Evolutionary conservation across 2,329 filamentous ascomycete species (phyloP), one percentile per base, ranked within the genome.

Genomic region (Alternaria solani): DNA sequence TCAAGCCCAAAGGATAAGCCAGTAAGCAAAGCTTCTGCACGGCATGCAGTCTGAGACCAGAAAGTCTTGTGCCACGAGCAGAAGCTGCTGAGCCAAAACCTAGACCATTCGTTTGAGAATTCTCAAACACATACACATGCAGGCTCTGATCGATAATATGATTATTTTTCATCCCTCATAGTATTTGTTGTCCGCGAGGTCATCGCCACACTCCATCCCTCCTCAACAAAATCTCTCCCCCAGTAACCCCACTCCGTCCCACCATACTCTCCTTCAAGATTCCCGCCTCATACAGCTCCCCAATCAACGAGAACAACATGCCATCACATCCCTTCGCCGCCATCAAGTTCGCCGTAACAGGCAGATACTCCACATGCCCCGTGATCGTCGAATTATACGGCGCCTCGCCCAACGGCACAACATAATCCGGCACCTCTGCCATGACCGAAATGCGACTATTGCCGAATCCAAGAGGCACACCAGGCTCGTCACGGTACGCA

Each of bases 261-360:
- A 81, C 74, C 68, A 78, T 72, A 3, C 82, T 84, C 3, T 80
- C 65, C 47, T 77, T 78, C 42, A 88, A 20, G 3, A 87, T 78
- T 0, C 85, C 86, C 16, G 78, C 81, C 26, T 75, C 75, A 1
- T 83, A 79, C 57, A 89, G 61, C 42, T 86, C 84, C 51, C 82
- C 76, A 2, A 86, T 84, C 51, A 89, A 71, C 43, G 80, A 81
- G 42, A 84, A 85, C 26, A 89, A 67, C 78, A 89, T 80, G 0
- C 85, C 84, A 74, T 89, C 88, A 62, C 88, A 90, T 0, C 87
- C 87, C 63, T 83, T 84, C 0, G 86, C 84, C 0, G 82, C 87
- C 75, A 89, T 76, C 20, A 89, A 77, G 61, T 87, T 81, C 0
- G 88, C 82, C 1, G 85, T 83, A 0, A 89, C 87, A 0, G 87